phyloP scores from a whole-genome alignment of 2,329 filamentous ascomycete species.

The Penicillium sp. region DNA sequence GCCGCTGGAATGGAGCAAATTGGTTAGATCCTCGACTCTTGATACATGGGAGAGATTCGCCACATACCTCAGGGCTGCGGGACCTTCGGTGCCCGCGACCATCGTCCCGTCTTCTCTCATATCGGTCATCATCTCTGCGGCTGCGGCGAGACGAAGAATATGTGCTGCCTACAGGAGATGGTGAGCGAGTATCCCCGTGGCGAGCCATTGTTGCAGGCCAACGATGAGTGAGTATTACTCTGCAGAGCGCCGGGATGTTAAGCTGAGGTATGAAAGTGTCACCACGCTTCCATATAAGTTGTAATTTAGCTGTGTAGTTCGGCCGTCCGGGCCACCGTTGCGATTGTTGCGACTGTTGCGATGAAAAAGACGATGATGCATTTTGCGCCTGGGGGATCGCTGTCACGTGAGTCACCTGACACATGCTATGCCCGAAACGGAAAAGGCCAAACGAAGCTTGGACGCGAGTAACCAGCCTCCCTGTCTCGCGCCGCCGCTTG shows the following conservation, averaged over 20 bases:
- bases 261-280: constrained; percentile 17
- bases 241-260: constrained; percentile 28
- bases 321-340: constrained; percentile 1
- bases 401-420: constrained; percentile 15
- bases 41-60: background rate
- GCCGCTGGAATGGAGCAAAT: constrained; percentile 41
- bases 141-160: constrained; percentile 64
- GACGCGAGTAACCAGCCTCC: constrained; percentile 22
- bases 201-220: constrained; percentile 57
- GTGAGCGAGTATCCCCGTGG: constrained; percentile 70
- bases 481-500: constrained; percentile 24
- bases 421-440: constrained; percentile 22
- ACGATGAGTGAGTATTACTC: constrained; percentile 49
- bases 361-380: constrained; percentile 5
- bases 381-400: constrained; percentile 17
- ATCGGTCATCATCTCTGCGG: constrained; percentile 52
- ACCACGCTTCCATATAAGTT: constrained; percentile 24
- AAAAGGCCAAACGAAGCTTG: constrained; percentile 23
- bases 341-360: background rate
- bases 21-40: background rate
- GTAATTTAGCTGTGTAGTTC: background rate
- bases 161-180: constrained; percentile 87
- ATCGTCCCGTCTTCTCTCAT: constrained; percentile 52
- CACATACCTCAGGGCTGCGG: constrained; percentile 47
- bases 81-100: constrained; percentile 45